Evolutionary conservation across 768 basidiomycete genomes (phyloP), one percentile per base, ranked within the genome.

Genomic region (Trichaptum fuscoviolaceum): DNA sequence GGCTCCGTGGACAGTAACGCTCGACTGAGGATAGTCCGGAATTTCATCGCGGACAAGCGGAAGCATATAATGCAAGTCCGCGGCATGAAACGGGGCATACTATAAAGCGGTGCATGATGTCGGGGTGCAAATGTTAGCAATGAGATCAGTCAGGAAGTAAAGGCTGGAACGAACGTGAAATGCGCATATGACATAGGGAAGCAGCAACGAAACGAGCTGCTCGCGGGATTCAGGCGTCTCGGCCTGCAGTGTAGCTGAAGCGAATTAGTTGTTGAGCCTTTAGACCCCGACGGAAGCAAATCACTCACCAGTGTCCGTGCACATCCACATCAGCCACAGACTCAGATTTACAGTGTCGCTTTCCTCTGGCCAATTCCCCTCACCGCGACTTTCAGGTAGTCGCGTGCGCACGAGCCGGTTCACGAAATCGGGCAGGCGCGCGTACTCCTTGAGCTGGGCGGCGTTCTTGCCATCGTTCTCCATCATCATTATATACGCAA

Each of bases 401-500:
- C 81, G 79, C n/a, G 71, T 71, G 35, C 78, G 79, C 36, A 87
- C 73, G 65, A 81, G 85, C 1, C 65, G 23, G 61, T 83, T 79
- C 9, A 85, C 77, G 58, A 83, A 86, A 5, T 67, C 68, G 42
- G 80, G 78, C 2, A 87, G 77, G 3, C 82, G 81, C 0, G 85
- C 88, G 25, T 75, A 77, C 65, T 83, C 78, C 52, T 68, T 68
- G 62, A 91, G 83, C 74, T 87, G 87, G 3, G 70, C 75, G 36
- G 79, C 78, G 72, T 91, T 91, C 72, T 81, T 82, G 35, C 87
- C 88, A 74, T 91, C 89, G 75, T 88, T 85, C 68, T 91, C 89
- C 3, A 84, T 75, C 73, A 88, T 73, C 80, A 91, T 83, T 58
- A 88, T 70, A 63, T 82, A 85, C 6, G 80, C 79, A 0, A 75